phyloP scores from a whole-genome alignment of 768 basidiomycete genomes.

The Amanita thiersii region DNA sequence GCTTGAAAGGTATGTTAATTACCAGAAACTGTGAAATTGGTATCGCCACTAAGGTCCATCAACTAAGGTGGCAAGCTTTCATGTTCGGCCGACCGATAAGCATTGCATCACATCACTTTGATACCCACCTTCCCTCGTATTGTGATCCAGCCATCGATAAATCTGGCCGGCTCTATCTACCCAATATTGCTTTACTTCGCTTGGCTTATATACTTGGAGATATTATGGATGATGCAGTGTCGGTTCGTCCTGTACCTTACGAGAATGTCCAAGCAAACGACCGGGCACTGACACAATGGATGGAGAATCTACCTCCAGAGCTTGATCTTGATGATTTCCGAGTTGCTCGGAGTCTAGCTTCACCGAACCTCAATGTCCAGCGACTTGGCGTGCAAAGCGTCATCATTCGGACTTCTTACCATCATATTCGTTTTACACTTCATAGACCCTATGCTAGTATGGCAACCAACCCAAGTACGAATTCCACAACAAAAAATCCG shows the following conservation, averaged over 20 bases:
- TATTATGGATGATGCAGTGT: slow-evolving; percentile 80
- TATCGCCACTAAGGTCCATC: slow-evolving; percentile 8
- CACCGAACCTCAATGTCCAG: slow-evolving; percentile 46
- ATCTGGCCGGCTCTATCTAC: slow-evolving; percentile 58
- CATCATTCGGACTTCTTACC: slow-evolving; percentile 68
- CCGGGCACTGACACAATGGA: slow-evolving; percentile 63
- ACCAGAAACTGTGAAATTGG: slow-evolving; percentile 7
- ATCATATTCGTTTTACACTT: slow-evolving; percentile 79
- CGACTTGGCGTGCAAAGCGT: slow-evolving; percentile 76
- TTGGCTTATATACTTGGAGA: slow-evolving; percentile 76
- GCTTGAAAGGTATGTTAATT: slow-evolving; percentile 51
- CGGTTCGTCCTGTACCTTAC: slow-evolving; percentile 72
- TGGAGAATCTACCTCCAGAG: slow-evolving; percentile 67
- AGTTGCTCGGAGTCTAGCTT: slow-evolving; percentile 65
- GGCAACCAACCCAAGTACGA: slow-evolving; percentile 18
- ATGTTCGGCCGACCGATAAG: slow-evolving; percentile 74
- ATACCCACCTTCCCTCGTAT: slow-evolving; percentile 68
- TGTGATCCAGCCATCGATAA: slow-evolving; percentile 58
- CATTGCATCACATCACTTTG: slow-evolving; percentile 77
- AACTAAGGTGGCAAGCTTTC: slow-evolving; percentile 75
- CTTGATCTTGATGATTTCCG: slow-evolving; percentile 71
- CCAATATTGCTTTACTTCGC: slow-evolving; percentile 67
- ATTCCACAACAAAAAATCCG: slow-evolving; percentile 17
- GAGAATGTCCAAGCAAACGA: slow-evolving; percentile 69
- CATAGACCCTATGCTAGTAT: slow-evolving; percentile 66